Evolutionary conservation across 1,284 basidiomycete genomes (phyloP).

Genomic region (Limonomyces culmigenus): DNA sequence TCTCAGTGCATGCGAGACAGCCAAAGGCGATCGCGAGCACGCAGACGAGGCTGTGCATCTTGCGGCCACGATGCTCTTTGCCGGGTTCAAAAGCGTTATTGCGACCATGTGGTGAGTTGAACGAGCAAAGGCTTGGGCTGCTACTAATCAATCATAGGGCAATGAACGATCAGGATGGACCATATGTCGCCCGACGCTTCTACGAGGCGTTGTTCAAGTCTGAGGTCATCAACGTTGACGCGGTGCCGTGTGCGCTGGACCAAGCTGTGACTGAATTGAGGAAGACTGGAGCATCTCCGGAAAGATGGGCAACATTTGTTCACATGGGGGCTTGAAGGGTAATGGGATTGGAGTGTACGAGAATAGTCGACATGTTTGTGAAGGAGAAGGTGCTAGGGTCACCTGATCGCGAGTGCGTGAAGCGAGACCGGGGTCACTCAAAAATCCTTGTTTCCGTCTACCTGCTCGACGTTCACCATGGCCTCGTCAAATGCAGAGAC

Average conservation of each 20-base stretch:
- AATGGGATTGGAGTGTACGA: too few species aligned
- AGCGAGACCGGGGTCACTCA: too few species aligned
- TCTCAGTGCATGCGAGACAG: conserved; percentile 8
- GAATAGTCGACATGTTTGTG: too few species aligned
- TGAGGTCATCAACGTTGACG: neutral
- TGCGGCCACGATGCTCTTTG: conserved; percentile 7
- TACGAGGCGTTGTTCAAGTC: neutral
- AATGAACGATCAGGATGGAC: neutral
- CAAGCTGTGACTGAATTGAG: neutral
- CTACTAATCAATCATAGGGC: neutral
- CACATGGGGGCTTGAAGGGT: neutral
- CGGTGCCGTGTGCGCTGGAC: neutral
- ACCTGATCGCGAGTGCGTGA: too few species aligned
- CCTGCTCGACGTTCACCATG: too few species aligned
- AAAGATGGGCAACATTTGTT: neutral
- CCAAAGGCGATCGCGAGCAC: conserved; percentile 3
- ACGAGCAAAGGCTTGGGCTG: neutral
- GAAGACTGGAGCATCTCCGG: neutral
- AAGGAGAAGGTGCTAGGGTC: too few species aligned
- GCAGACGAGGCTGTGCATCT: conserved; percentile 6
- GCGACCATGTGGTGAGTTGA: conserved; percentile 7
- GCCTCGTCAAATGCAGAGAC: conserved; percentile 11
- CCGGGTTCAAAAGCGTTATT: conserved; percentile 6
- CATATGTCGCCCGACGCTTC: neutral
- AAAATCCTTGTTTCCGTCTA: too few species aligned